Evolutionary conservation across 805 yeast species (phyloP).

Genomic region (Allodekkera sacchari): DNA sequence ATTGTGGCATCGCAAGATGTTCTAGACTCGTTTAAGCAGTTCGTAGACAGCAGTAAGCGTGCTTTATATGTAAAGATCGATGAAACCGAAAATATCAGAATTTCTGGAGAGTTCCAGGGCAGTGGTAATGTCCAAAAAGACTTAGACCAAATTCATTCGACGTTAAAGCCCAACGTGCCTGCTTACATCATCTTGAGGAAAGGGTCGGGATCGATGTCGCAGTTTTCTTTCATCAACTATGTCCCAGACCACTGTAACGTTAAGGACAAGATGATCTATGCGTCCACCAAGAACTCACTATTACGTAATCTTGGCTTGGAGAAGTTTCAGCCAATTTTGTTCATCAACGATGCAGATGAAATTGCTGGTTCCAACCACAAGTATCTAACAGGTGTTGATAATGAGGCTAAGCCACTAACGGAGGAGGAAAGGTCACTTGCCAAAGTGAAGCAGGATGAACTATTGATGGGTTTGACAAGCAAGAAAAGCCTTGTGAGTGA

Average conservation of each 20-base stretch:
- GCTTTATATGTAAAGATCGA: constrained; percentile 20
- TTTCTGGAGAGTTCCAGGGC: neutral
- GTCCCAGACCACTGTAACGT: constrained; percentile 85
- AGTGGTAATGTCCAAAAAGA: constrained; percentile 15
- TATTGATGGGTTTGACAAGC: constrained; percentile 8
- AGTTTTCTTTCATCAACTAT: constrained; percentile 62
- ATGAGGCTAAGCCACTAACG: constrained; percentile 44
- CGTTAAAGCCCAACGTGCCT: constrained; percentile 32
- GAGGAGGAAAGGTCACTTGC: constrained; percentile 47
- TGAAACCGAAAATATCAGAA: constrained; percentile 10
- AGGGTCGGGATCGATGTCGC: constrained; percentile 12
- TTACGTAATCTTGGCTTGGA: constrained; percentile 63
- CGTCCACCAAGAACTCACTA: constrained; percentile 76
- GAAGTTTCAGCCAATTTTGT: constrained; percentile 39
- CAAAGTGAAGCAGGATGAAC: constrained; percentile 36
- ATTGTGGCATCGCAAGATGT: constrained; percentile 41
- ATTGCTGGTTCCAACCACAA: no score
- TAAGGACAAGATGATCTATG: constrained; percentile 85
- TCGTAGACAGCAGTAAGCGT: constrained; percentile 25
- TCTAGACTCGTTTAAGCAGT: constrained; percentile 34
- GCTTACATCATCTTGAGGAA: constrained; percentile 41
- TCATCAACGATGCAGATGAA: constrained; percentile 52
- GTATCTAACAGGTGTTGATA: constrained; percentile 40
- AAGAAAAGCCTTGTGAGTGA: constrained; percentile 4
- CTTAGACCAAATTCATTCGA: constrained; percentile 25